Evolutionary conservation across 1,139 yeast species (phyloP), one percentile per base, ranked within the genome.

Genomic region (Saccharomyces pastorianus): DNA sequence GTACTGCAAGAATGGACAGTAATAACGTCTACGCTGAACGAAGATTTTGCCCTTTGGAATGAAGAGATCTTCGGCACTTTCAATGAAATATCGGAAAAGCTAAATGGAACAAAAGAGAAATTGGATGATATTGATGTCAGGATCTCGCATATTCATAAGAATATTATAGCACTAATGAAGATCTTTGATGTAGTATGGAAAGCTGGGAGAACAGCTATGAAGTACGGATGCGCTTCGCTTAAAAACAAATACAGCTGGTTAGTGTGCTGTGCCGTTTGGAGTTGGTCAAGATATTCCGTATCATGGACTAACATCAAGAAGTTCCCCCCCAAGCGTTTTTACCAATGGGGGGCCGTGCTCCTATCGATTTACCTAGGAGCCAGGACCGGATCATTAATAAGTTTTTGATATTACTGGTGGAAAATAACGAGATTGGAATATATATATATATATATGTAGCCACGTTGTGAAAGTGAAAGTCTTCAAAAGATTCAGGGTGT

Each of bases 21-120:
- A 1, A 51, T 56, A 7, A 55, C 54, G 11, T 46, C 50, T 8
- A 26, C 48, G 2, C 23, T 61, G 9, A 49, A 47, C 13, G 55
- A 53, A 14, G 59, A 59, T 47, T 41, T 57, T n/a, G 29, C 29
- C n/a, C 17, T 47, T 5, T 58, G 60, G 59, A 59, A 56, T 52
- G 49, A 47, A n/a, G 55, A 53, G 25, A 52, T 58, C 23, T 34
- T 46, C 28, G 25, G 26, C 3, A 55, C 55, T 51, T 58, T 55
- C 25, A 50, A 53, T 9, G 46, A 41, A 7, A 54, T 61, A 4
- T 51, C 56, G n/a, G 46, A 34, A 5, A 54, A 49, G 32, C 31
- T 61, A 25, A 58, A 56, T 50, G 34, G 14, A 7, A 59, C 62
- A 1, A 53, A 57, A 34, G 53, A 52, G 9, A 58, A 58, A 27